Evolutionary conservation across 2,329 filamentous ascomycete species (phyloP).

Genomic region (Colletotrichum gigasporum): DNA sequence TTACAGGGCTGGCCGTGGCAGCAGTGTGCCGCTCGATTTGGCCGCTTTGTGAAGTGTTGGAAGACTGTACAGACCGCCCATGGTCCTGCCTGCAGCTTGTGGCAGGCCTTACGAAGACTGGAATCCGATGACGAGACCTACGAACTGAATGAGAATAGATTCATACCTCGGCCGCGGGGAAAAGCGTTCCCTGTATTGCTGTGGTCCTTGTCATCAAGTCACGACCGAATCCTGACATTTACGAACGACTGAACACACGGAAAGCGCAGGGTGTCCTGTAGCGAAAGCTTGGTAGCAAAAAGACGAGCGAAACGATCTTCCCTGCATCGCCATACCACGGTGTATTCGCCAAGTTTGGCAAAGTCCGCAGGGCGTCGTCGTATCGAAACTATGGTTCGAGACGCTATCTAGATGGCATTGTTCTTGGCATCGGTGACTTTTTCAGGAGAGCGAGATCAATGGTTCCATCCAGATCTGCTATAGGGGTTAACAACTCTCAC

Average conservation of each 20-base stretch:
- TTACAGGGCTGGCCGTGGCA: conserved; percentile 91
- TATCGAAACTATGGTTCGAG: conserved; percentile 21
- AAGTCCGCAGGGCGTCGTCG: not conserved
- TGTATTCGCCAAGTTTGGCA: not conserved
- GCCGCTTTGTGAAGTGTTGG: conserved; percentile 55
- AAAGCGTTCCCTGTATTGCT: no score
- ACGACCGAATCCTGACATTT: no score
- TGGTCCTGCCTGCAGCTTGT: not conserved
- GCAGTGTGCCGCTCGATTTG: conserved; percentile 91
- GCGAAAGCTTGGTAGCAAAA: no score
- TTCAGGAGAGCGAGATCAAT: not conserved
- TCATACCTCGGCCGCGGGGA: not conserved
- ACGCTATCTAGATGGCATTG: conserved; percentile 9
- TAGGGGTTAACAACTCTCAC: not conserved
- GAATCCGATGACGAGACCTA: not conserved
- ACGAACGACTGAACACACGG: no score
- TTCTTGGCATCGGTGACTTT: conserved; percentile 2
- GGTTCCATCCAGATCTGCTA: not conserved
- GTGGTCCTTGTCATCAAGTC: not conserved
- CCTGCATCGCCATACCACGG: not conserved
- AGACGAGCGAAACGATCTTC: no score
- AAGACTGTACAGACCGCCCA: not conserved
- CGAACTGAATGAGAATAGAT: no score
- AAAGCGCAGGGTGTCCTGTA: no score
- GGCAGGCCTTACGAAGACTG: not conserved